Evolutionary conservation across 1,284 basidiomycete genomes (phyloP).

Genomic region (Earliella scabrosa): DNA sequence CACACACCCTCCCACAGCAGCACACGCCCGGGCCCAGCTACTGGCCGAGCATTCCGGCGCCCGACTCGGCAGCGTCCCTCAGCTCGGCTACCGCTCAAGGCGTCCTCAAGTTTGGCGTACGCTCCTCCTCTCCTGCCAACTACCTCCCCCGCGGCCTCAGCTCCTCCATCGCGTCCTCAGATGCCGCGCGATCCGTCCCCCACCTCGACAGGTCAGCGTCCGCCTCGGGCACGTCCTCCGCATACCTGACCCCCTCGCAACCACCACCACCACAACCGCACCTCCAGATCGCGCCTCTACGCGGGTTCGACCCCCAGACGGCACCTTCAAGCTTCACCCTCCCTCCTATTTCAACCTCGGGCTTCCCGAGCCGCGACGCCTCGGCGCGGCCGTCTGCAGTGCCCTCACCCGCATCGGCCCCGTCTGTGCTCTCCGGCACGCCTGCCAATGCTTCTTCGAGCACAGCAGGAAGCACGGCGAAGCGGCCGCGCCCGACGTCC

Average conservation of each 20-base stretch:
- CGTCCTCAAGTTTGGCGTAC: conserved; percentile 4
- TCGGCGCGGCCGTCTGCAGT: conserved; percentile 10
- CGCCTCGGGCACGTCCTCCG: conserved; percentile 3
- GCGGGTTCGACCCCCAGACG: conserved; percentile 9
- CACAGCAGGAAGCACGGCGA: conserved; percentile 11
- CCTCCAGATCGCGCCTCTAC: conserved; percentile 18
- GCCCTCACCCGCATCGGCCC: conserved; percentile 21
- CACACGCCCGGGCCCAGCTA: conserved; percentile 14
- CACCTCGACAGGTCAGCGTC: neutral
- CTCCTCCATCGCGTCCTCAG: conserved; percentile 5
- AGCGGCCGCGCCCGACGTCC: conserved; percentile 25
- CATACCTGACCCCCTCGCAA: conserved; percentile 13
- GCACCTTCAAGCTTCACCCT: conserved; percentile 14
- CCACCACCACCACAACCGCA: conserved; percentile 12
- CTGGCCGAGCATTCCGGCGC: conserved; percentile 23
- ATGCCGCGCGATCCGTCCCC: conserved; percentile 13
- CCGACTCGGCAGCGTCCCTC: conserved; percentile 9
- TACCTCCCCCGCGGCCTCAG: conserved; percentile 10
- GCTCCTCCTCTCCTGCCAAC: conserved; percentile 16
- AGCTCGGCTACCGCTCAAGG: conserved; percentile 1
- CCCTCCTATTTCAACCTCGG: conserved; percentile 16
- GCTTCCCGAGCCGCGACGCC: neutral
- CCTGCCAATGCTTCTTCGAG: conserved; percentile 9
- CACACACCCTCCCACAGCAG: neutral
- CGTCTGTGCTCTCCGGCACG: conserved; percentile 16